Conservation (phyloP, 306 rosid species). For the Rosa persica region DNA sequence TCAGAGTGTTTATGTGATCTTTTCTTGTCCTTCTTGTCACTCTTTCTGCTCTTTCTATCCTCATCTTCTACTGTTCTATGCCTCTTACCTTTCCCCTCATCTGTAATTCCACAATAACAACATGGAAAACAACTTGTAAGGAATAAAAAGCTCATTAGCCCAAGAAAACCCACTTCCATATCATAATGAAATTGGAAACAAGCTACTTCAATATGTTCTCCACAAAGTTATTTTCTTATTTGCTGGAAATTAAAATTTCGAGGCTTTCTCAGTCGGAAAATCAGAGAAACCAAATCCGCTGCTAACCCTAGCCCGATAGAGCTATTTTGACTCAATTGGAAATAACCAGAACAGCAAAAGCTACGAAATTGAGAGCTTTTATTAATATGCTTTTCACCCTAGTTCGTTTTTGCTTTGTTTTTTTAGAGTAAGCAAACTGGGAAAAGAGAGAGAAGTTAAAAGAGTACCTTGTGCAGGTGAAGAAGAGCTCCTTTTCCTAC, state of each 20-base stretch:
- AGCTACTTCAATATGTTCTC: no score
- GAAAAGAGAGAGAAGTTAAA: background rate
- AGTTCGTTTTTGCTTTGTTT: no score
- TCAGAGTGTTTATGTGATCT: slow-evolving; percentile 46
- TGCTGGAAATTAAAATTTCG: background rate
- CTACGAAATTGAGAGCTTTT: no score
- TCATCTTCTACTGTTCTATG: slow-evolving; percentile 54
- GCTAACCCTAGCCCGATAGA: background rate
- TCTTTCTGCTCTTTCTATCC: slow-evolving; percentile 54
- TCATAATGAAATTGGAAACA: no score
- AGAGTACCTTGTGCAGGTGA: slow-evolving; percentile 63
- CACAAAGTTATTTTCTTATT: no score
- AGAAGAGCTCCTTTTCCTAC: slow-evolving; percentile 41
- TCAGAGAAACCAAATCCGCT: background rate
- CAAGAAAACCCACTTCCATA: background rate
- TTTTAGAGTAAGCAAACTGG: no score
- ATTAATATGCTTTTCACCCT: no score
- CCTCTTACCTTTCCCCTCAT: slow-evolving; percentile 68
- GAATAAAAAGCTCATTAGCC: background rate
- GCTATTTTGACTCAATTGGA: background rate
- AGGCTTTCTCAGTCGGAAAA: background rate
- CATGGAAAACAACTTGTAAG: background rate
- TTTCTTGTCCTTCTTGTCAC: slow-evolving; percentile 65
- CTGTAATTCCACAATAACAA: slow-evolving; percentile 39
- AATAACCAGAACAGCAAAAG: background rate